These are phyloP conservation scores for Fraxinus pennsylvanica DNA, from an alignment of 257 asterid species.

Conservation along the genomic window DNA sequence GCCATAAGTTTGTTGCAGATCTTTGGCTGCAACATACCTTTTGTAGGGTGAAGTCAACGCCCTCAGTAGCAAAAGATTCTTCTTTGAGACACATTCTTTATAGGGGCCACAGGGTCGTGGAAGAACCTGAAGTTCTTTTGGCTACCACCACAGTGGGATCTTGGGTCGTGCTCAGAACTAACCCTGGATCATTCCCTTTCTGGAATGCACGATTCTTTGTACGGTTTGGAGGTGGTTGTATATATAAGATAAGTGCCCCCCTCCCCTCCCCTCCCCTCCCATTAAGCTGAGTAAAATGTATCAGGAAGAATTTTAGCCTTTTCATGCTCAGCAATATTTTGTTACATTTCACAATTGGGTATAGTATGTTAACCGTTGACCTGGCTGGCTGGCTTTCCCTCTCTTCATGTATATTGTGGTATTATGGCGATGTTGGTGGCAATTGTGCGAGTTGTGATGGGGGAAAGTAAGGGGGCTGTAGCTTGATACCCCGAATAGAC, in stretches of 20 bases:
- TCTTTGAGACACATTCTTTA: slow-evolving; percentile 51
- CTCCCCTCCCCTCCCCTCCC: neutral
- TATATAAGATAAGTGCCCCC: slow-evolving; percentile 43
- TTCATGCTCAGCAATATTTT: slow-evolving; percentile 49
- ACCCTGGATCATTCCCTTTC: slow-evolving; percentile 47
- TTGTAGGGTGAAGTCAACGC: slow-evolving; percentile 25
- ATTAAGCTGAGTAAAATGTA: slow-evolving; percentile 45
- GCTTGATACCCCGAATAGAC: neutral
- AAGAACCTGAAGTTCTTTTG: slow-evolving; percentile 23
- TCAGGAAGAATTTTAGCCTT: slow-evolving; percentile 46
- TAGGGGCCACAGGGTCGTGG: slow-evolving; percentile 30
- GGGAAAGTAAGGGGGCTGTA: neutral
- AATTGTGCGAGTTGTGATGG: neutral
- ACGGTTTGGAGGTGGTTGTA: slow-evolving; percentile 50
- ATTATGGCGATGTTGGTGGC: neutral
- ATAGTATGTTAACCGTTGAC: slow-evolving; percentile 23
- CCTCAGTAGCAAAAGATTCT: slow-evolving; percentile 39
- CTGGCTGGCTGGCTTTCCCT: neutral
- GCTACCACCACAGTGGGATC: slow-evolving; percentile 29
- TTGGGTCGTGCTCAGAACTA: slow-evolving; percentile 49
- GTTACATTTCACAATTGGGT: slow-evolving; percentile 26
- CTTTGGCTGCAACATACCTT: slow-evolving; percentile 16
- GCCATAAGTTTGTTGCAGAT: slow-evolving; percentile 16
- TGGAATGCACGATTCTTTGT: slow-evolving; percentile 41
- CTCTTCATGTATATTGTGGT: neutral